Base-by-base conservation (phyloP, 106 monocot genomes). In the Platanthera zijinensis region DNA sequence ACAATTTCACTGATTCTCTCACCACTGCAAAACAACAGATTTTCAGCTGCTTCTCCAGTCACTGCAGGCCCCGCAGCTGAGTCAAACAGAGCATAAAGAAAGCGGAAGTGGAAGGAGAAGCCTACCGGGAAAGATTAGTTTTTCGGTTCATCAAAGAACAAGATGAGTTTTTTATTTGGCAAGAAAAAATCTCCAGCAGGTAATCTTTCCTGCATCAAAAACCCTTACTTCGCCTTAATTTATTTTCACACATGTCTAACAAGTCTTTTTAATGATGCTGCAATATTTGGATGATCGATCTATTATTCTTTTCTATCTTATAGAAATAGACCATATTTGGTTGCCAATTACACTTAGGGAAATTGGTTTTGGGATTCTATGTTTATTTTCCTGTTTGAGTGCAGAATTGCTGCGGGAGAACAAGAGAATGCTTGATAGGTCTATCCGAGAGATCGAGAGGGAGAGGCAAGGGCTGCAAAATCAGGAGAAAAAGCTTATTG, bases 361-460 rank as follows among this genome's bases (percentile, higher is more conserved):
- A 14, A 61, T 73, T 52, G 32, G 50, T 74, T 80, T 52, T 11
- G 56, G 48, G 10, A 45, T 79, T 28, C 32, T 73, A 9, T 7
- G 73, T 50, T 21, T 19, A n/a, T 72, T 63, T 76, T 75, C 63
- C 52, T 50, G 54, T 51, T 19, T 70, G 22, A 63, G 74, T 59
- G 80, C 79, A 95, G 92, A 96, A 77, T 53, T 96, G 69, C 77
- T 96, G 88, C 81, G 92, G 88, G 95, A 96, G 85, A 96, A 96
- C 51, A 96, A 96, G 85, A 77, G 95, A 69, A 96, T 92, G 95
- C 80, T 92, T 74, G 95, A 95, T 69, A 88, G 79, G 57, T 96
- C 95, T 11, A 90, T 96, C 13, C 80, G 92, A 57, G 95, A 96
- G 8, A 96, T 92, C 21, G 95, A 96, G 82, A 92, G 95, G 92